Conservation (phyloP, 768 basidiomycete species). For the Kondoa malvinella region DNA sequence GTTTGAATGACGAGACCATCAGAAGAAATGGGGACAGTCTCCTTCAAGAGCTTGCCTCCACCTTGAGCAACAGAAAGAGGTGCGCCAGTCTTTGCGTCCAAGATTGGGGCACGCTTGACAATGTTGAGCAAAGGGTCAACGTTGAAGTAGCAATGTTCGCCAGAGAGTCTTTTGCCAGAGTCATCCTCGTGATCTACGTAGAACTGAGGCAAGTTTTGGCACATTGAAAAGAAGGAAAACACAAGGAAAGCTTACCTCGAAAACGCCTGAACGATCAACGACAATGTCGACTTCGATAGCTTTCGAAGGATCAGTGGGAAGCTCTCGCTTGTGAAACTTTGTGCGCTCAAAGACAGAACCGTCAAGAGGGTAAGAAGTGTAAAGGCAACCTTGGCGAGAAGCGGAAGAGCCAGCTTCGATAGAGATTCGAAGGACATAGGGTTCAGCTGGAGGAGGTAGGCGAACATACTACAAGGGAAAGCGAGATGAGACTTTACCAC, state of each 20-base stretch:
- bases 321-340: constrained; percentile 54
- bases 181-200: constrained; percentile 2
- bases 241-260: constrained; percentile 36
- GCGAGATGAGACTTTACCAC: neutral
- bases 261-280: constrained; percentile 90
- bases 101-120: constrained; percentile 56
- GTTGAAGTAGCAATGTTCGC: constrained; percentile 56
- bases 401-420: constrained; percentile 84
- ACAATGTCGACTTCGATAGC: constrained; percentile 86
- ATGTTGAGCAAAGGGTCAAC: constrained; percentile 73
- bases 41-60: constrained; percentile 38
- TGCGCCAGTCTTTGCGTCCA: constrained; percentile 35
- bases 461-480: constrained; percentile 60
- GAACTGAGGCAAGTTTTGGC: neutral
- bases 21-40: constrained; percentile 54
- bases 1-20: constrained; percentile 79
- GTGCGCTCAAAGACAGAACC: constrained; percentile 69
- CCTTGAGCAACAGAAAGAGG: constrained; percentile 26
- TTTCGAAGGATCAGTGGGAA: constrained; percentile 72
- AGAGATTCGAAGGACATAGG: constrained; percentile 74
- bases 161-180: constrained; percentile 28
- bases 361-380: constrained; percentile 91
- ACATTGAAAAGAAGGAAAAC: constrained; percentile 42
- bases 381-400: constrained; percentile 74
- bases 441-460: constrained; percentile 63